Percentiles rank a stretch among this genome's conserved stretches.
Evolutionary conservation across 2,329 filamentous ascomycete genomes (phyloP).

Genomic region (Graphiopsis chlorocephala): DNA sequence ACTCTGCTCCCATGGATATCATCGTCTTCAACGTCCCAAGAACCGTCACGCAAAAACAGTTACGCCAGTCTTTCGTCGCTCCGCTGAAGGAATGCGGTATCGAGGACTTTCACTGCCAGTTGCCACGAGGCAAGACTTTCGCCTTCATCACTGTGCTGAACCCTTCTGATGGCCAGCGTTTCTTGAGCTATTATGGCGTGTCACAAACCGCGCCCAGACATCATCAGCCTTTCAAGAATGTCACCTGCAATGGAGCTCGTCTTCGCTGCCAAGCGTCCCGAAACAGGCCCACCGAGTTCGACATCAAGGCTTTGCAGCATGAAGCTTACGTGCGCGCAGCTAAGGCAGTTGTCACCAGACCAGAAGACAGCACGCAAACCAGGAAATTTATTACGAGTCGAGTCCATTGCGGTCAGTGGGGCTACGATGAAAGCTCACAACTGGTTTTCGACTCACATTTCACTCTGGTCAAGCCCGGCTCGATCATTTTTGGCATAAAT

Average conservation of each 20-base stretch:
- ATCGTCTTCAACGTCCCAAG: slow-evolving; percentile 44
- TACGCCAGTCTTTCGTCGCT: slow-evolving; percentile 41
- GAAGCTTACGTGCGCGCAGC: slow-evolving; percentile 20
- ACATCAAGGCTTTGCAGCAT: slow-evolving; percentile 26
- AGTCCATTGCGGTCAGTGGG: slow-evolving; percentile 46
- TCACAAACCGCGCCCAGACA: slow-evolving; percentile 18
- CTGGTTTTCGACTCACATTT: slow-evolving; percentile 44
- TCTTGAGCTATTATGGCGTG: slow-evolving; percentile 40
- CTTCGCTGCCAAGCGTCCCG: slow-evolving; percentile 27
- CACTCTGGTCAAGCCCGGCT: slow-evolving; percentile 41
- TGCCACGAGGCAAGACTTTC: slow-evolving; percentile 39
- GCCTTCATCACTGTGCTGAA: slow-evolving; percentile 50
- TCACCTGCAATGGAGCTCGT: slow-evolving; percentile 26
- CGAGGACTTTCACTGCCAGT: slow-evolving; percentile 44
- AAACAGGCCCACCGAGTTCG: slow-evolving; percentile 23
- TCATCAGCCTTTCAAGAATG: slow-evolving; percentile 6
- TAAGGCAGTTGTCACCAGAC: neutral
- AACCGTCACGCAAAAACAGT: slow-evolving; percentile 41
- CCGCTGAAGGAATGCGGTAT: slow-evolving; percentile 41
- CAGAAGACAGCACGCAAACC: slow-evolving; percentile 10
- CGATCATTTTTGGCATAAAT: slow-evolving; percentile 33
- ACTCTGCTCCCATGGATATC: slow-evolving; percentile 44
- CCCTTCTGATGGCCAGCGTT: slow-evolving; percentile 39
- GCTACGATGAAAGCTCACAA: slow-evolving; percentile 32
- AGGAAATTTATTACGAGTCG: slow-evolving; percentile 36